Percentiles rank a stretch among this genome's conserved stretches.
phyloP scores from a whole-genome alignment of 306 rosid genomes.

The barrel medic (Medicago truncatula) region MtrunA17r5.0-ANR NC_053044.1:47505001-47505500 shows the following conservation, averaged over 20 bases:
- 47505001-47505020: slow-evolving; percentile 12
- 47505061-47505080: slow-evolving; percentile 23
- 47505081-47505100: slow-evolving; percentile 24
- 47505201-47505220: slow-evolving; percentile 94
- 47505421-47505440: slow-evolving; percentile 3
- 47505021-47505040: slow-evolving; percentile 15
- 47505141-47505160: slow-evolving; percentile 30
- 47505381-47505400: neutral
- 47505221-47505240: slow-evolving; percentile 82
- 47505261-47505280: slow-evolving; percentile 96
- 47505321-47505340: slow-evolving; percentile 20
- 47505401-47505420: neutral
- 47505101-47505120: neutral
- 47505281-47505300: slow-evolving; percentile 93
- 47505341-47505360: slow-evolving; percentile 12
- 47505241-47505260: slow-evolving; percentile 89
- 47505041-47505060: neutral
- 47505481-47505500: neutral
- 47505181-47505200: slow-evolving; percentile 80
- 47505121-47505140: neutral
- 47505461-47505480: too few species aligned
- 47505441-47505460: neutral
- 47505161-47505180: slow-evolving; percentile 25
- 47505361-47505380: slow-evolving; percentile 6
- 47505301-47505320: slow-evolving; percentile 95